Evolutionary conservation across 208 protist species (phyloP).

Genomic region (Acanthamoeba sp.): DNA sequence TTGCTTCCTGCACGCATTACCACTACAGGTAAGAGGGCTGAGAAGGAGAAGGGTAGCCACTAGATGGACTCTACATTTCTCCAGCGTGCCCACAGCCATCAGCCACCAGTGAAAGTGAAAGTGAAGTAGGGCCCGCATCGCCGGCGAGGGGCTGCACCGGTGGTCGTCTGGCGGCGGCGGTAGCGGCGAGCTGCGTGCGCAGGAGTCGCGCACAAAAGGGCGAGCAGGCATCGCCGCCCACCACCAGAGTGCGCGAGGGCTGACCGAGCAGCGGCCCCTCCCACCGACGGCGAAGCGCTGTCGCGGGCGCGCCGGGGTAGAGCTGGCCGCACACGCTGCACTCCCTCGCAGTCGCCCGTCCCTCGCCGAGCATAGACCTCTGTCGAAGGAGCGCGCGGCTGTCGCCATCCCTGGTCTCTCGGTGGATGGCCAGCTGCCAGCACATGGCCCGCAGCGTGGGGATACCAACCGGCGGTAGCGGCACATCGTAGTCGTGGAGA

Average conservation of each 20-base stretch:
- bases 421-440: not conserved
- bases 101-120: too few relatives aligned
- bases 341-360: not conserved
- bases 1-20: too few relatives aligned
- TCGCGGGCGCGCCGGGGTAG: not conserved
- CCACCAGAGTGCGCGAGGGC: not conserved
- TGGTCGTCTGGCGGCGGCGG: too few relatives aligned
- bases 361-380: not conserved
- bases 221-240: conserved; percentile 11
- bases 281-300: not conserved
- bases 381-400: too few relatives aligned
- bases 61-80: too few relatives aligned
- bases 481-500: too few relatives aligned
- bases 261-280: not conserved
- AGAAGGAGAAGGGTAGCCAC: too few relatives aligned
- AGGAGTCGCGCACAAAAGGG: not conserved
- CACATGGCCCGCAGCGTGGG: not conserved
- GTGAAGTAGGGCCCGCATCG: not conserved
- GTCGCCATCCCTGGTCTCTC: not conserved
- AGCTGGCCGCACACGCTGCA: not conserved
- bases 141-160: too few relatives aligned
- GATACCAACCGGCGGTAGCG: too few relatives aligned
- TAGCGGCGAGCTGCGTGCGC: not conserved
- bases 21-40: too few relatives aligned
- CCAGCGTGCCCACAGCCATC: too few relatives aligned